Base-by-base conservation (phyloP, 305 asterid genomes). In the Fraxinus velutina region DNA sequence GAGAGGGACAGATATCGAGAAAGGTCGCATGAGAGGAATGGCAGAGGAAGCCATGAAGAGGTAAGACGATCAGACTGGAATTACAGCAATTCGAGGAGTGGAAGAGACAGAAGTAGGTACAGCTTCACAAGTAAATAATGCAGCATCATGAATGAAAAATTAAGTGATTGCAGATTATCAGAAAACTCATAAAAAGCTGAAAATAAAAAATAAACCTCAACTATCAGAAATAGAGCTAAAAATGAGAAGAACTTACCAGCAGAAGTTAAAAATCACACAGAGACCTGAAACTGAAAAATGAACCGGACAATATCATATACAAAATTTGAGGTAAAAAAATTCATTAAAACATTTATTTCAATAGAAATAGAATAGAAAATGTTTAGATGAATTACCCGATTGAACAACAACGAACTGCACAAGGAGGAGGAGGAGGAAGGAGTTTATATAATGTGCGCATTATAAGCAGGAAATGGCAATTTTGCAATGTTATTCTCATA, bases 51-150 rank as follows among this genome's bases (percentile, higher is more conserved):
- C 74, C 88, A 96, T 42, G 90, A 93, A 64, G 85, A 89, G 30
- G 89, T 86, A 30, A 87, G 95, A 83, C 91, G 90, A 70, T 78
- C 90, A 42, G 97, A 92, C 85, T 80, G 90, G 89, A 94, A 81
- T 87, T 82, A 88, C 79, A 79, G 87, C 79, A 89, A 80, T 81
- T 87, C 87, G 15, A 89, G 91, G 87, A 95, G 90, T 78, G 97
- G 96, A 79, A 92, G 97, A 84, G 93, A 91, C 79, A 87, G 91
- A 76, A 90, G 97, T 80, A 91, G 36, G 36, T 33, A 4, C 36
- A 33, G 36, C 36, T 33, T 33, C 36, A 33, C 36, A 33, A 33
- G 36, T 33, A 33, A 33, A 33, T 33, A 34, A 34, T 34, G 39
- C 8, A 34, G 39, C 39, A 34, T 34, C 39, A 34, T 34, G 39